Base-by-base conservation (phyloP, 768 basidiomycete species). In the Mycena metata region DNA sequence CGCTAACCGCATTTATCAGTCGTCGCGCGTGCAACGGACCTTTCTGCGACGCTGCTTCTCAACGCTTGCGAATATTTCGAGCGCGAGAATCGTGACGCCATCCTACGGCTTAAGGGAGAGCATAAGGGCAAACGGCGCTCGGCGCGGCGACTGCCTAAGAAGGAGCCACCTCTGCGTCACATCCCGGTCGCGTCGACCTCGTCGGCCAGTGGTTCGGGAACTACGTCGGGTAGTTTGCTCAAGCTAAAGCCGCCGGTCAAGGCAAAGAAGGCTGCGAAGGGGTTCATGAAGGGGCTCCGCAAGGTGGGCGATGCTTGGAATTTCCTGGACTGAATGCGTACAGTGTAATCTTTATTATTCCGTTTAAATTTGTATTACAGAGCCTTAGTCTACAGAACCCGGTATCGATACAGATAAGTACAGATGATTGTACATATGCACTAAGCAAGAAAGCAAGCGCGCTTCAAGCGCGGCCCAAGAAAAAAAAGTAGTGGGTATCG, bases 31-130 rank as follows among this genome's bases (percentile, higher is more conserved):
- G 72, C 72, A 57, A 70, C 72, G 26, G 63, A 55, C 16, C 56
- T 73, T 6, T 69, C 70, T 17, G 69, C 72, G 6, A 67, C 64
- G 50, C 60, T 73, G 5, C 60, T 73, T 13, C 52, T 73, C 46
- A 66, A 70, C 17, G 72, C 72, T 16, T 73, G 72, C 52, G 63
- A 55, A 52, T 73, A 67, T 42, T 73, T 70, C 47, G 72, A 67
- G 45, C 50, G 60, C 19, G 66, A 60, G 63, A 73, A 73, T 35
- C 58, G 64, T 12, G 72, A 73, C 9, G 72, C 72, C 30, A 73
- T 73, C 52, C 33, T 49, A 47, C 69, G 72, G 23, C 58, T 73
- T n/a, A 73, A 67, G 35, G 69, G 69, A 2, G 50, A 64, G 57
- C 56, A 49, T 50, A 64, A 51, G 21, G 69, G 69, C 56, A 71